Evolutionary conservation across 176 grass and related monocot species (phyloP), one percentile per base, ranked within the genome.

Genomic region (Rhipidocladum racemiflorum): DNA sequence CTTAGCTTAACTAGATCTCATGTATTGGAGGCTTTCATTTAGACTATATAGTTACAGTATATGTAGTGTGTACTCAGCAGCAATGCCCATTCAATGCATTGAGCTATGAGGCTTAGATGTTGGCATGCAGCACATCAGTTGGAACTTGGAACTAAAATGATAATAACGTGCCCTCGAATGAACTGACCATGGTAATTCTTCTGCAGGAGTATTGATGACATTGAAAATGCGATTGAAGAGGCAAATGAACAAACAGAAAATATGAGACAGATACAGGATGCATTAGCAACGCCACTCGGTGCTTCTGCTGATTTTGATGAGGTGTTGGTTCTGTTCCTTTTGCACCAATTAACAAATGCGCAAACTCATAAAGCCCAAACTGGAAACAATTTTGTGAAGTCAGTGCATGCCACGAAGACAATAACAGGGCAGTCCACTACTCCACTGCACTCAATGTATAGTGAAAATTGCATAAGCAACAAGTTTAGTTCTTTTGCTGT

Each of bases 201-300:
- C 4, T 65, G 20, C 72, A 92, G 90, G 75, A 95, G 42, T n/a
- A 73, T 90, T 0, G 70, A 88, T 86, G 93, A 95, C 60, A 95
- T 95, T 36, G 90, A 95, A 55, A 88, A 81, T 29, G 74, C 72
- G 45, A 87, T 89, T 16, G 82, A 90, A 28, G 85, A 90, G 64
- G 68, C 75, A 0, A 95, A 77, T 9, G 82, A 92, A 6, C 78
- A 90, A n/a, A 86, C 88, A 0, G 85, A 92, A 56, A 84, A 84
- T 67, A 92, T 95, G 85, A 92, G 60, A 68, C 64, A 88, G 75
- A 90, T 95, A 84, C 87, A 95, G 21, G 87, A 92, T 55, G 78
- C 88, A 7, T 75, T 95, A 9, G 78, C 87, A 49, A 81, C 65
- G 1, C 85, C 93, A 30, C 4, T 86, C 4, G 85, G 87, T 18